phyloP scores from a whole-genome alignment of 1,284 basidiomycete species.

The Moesziomyces globuligerus region DNA sequence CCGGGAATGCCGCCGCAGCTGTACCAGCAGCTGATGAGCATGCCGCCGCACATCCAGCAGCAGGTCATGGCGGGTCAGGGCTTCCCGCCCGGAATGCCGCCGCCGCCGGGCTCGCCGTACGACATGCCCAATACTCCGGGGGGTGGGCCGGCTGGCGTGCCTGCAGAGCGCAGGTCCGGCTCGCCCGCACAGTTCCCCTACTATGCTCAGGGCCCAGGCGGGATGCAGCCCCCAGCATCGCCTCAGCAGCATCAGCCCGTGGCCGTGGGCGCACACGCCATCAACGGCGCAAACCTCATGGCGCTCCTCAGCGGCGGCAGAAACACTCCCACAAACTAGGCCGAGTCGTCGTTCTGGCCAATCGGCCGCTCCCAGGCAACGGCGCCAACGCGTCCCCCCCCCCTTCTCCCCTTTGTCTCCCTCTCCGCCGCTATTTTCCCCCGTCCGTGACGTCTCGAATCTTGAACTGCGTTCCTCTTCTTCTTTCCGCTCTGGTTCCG shows the following conservation, averaged over 20 bases:
- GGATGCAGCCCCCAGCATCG: background rate
- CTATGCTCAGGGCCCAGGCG: slow-evolving; percentile 14
- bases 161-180: slow-evolving; percentile 10
- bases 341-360: too few relatives aligned
- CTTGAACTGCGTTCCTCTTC: too few relatives aligned
- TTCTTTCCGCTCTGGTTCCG: too few relatives aligned
- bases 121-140: slow-evolving; percentile 24
- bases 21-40: slow-evolving; percentile 60
- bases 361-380: too few relatives aligned
- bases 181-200: slow-evolving; percentile 33
- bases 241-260: slow-evolving; percentile 10
- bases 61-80: slow-evolving; percentile 45
- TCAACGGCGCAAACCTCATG: slow-evolving; percentile 51
- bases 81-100: slow-evolving; percentile 32
- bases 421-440: too few relatives aligned
- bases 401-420: too few relatives aligned
- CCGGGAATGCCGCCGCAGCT: slow-evolving; percentile 57
- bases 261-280: slow-evolving; percentile 32
- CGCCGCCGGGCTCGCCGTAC: slow-evolving; percentile 28
- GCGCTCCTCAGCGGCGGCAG: slow-evolving; percentile 35
- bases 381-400: too few relatives aligned
- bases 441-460: too few relatives aligned
- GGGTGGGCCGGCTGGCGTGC: background rate
- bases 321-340: slow-evolving; percentile 24
- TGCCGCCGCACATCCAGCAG: slow-evolving; percentile 61